phyloP scores from a whole-genome alignment of 2,329 filamentous ascomycete species.

The Fonsecaea pedrosoi region DNA sequence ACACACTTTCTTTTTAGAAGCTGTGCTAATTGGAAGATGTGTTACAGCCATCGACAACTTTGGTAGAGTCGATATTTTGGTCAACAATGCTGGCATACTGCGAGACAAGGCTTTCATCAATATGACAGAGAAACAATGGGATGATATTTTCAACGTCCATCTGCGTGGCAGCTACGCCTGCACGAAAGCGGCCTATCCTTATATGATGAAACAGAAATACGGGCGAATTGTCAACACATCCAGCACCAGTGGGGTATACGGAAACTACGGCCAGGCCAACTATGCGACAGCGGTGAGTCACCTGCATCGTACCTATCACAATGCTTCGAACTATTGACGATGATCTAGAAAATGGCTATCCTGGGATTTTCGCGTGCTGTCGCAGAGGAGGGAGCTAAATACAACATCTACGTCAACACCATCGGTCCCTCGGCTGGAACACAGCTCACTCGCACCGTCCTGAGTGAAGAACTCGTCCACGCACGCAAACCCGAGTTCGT shows the following conservation, averaged over 20 bases:
- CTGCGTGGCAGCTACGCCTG: slow-evolving; percentile 94
- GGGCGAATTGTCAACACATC: slow-evolving; percentile 96
- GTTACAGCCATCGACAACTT: slow-evolving; percentile 80
- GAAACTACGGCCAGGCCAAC: slow-evolving; percentile 98
- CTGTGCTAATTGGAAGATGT: no score
- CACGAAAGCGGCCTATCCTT: slow-evolving; percentile 96
- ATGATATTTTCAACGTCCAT: slow-evolving; percentile 90
- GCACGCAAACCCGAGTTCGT: slow-evolving; percentile 99
- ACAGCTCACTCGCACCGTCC: slow-evolving; percentile 88
- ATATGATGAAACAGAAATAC: slow-evolving; percentile 98
- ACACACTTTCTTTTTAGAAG: no score
- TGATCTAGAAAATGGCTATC: slow-evolving; percentile 80
- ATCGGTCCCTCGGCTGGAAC: slow-evolving; percentile 98
- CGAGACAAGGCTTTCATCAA: slow-evolving; percentile 97
- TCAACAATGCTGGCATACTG: slow-evolving; percentile 98
- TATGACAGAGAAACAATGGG: slow-evolving; percentile 95
- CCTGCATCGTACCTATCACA: not conserved
- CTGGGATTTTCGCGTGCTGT: slow-evolving; percentile 93
- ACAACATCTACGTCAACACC: slow-evolving; percentile 98
- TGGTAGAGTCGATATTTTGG: slow-evolving; percentile 89
- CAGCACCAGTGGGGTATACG: slow-evolving; percentile 96
- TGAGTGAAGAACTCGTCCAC: slow-evolving; percentile 97
- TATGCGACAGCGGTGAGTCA: slow-evolving; percentile 82
- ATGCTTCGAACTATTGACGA: not conserved
- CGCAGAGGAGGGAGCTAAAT: slow-evolving; percentile 90